Conservation (phyloP, 1,139 yeast genomes). For the Zhuliangozyma blackwelliae region DNA sequence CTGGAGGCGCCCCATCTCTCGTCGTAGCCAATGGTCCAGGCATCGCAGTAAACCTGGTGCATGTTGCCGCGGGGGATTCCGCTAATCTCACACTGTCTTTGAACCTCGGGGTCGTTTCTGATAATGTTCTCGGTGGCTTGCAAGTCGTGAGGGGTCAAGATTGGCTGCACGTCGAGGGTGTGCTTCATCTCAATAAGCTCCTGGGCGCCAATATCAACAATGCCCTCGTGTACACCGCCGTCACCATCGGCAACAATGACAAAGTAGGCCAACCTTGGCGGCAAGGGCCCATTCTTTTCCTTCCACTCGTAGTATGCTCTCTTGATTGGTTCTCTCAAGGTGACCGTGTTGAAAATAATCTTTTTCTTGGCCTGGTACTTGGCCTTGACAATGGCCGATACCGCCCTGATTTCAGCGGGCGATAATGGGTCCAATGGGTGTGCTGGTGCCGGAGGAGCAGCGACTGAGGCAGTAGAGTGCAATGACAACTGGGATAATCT, state of each 20-base stretch:
- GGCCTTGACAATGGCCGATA: slow-evolving; percentile 25
- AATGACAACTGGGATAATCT: slow-evolving; percentile 62
- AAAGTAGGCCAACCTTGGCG: slow-evolving; percentile 65
- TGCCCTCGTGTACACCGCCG: slow-evolving; percentile 65
- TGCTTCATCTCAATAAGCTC: slow-evolving; percentile 44
- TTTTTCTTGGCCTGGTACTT: slow-evolving; percentile 37
- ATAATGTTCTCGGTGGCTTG: slow-evolving; percentile 59
- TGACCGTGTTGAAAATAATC: slow-evolving; percentile 61
- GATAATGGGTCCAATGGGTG: slow-evolving; percentile 76
- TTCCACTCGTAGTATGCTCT: slow-evolving; percentile 61
- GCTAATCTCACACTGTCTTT: slow-evolving; percentile 65
- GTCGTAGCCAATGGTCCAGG: slow-evolving; percentile 82
- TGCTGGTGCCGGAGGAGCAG: slow-evolving; percentile 49
- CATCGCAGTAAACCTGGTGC: slow-evolving; percentile 75
- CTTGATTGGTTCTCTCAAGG: slow-evolving; percentile 69
- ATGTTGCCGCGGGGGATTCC: slow-evolving; percentile 65
- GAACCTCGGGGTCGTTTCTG: slow-evolving; percentile 64
- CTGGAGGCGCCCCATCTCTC: slow-evolving; percentile 78
- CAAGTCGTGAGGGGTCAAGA: slow-evolving; percentile 67
- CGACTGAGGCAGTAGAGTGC: slow-evolving; percentile 55
- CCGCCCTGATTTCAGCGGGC: slow-evolving; percentile 48
- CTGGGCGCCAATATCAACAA: slow-evolving; percentile 52
- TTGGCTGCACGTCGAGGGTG: slow-evolving; percentile 65
- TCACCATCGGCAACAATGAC: slow-evolving; percentile 59
- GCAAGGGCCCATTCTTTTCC: slow-evolving; percentile 54